Percentiles rank a stretch among this genome's conserved stretches.
These are phyloP conservation scores for Kingdonia uniflora DNA, from an alignment of 164 flowering plant genomes.

Conservation along the genomic window DNA sequence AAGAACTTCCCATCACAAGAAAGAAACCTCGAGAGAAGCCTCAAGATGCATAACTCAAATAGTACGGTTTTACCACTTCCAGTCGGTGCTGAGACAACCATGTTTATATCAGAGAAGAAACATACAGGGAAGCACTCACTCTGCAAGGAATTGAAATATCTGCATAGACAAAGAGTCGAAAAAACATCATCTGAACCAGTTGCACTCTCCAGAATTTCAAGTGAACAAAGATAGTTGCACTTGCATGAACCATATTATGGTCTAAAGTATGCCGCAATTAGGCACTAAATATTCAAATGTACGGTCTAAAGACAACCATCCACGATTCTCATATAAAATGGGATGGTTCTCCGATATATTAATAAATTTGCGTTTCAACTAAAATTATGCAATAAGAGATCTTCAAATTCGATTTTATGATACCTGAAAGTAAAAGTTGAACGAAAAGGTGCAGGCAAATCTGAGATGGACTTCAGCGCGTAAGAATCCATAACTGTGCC, in stretches of 20 bases:
- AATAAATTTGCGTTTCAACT: no score
- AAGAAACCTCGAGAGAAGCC: conserved; percentile 83
- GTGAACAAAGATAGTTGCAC: background rate
- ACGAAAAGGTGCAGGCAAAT: conserved; percentile 69
- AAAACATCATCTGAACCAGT: background rate
- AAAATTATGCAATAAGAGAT: no score
- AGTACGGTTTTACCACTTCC: conserved; percentile 98
- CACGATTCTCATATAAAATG: no score
- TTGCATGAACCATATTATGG: background rate
- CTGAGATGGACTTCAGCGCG: conserved; percentile 57
- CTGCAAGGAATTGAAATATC: conserved; percentile 94
- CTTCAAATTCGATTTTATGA: background rate
- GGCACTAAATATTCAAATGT: no score
- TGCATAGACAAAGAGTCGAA: conserved; percentile 26
- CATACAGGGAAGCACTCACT: conserved; percentile 91
- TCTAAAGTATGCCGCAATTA: background rate
- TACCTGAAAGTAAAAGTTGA: conserved; percentile 88
- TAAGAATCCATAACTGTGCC: conserved; percentile 49
- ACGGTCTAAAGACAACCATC: no score
- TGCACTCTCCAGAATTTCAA: no score
- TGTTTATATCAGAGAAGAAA: conserved; percentile 69
- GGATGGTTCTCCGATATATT: no score
- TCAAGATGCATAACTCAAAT: conserved; percentile 92
- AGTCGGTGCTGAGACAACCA: conserved; percentile 98
- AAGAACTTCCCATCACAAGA: conserved; percentile 51